A percentile compares a stretch with the other conserved stretches of the same genome.
Conservation (phyloP, 1,139 yeast species). For the Yamadazyma atlantica region DNA sequence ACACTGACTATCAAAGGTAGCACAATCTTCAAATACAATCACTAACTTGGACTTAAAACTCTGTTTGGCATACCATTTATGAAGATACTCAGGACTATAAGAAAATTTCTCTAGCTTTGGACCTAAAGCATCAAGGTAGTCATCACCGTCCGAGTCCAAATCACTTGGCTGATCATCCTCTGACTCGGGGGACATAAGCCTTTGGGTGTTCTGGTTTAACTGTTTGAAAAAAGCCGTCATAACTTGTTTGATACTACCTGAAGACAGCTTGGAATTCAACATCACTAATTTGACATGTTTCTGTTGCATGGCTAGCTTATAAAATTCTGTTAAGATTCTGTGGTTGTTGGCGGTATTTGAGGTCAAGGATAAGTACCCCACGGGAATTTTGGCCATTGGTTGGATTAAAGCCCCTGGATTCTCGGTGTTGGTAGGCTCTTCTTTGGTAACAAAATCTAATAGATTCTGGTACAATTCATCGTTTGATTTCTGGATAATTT, state of each 20-base stretch:
- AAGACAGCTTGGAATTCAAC: constrained; percentile 41
- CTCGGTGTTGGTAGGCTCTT: background rate
- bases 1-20: constrained; percentile 52
- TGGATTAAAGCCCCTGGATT: constrained; percentile 2
- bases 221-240: constrained; percentile 40
- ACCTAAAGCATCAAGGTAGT: too few relatives aligned
- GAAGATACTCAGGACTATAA: constrained; percentile 54
- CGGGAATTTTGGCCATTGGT: constrained; percentile 26
- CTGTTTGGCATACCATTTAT: constrained; percentile 39
- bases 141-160: constrained; percentile 2
- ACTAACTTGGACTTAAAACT: constrained; percentile 25
- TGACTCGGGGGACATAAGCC: background rate
- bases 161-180: background rate
- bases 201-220: constrained; percentile 16
- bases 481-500: constrained; percentile 37
- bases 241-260: constrained; percentile 37
- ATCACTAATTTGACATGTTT: constrained; percentile 29
- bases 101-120: constrained; percentile 34
- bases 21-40: constrained; percentile 64
- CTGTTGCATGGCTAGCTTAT: constrained; percentile 15
- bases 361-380: constrained; percentile 51
- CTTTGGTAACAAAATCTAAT: constrained; percentile 5
- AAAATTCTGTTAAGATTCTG: constrained; percentile 46
- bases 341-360: constrained; percentile 59
- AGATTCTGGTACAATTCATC: constrained; percentile 21